Evolutionary conservation across 306 rosid species (phyloP).

Genomic region (Rubus idaeus): DNA sequence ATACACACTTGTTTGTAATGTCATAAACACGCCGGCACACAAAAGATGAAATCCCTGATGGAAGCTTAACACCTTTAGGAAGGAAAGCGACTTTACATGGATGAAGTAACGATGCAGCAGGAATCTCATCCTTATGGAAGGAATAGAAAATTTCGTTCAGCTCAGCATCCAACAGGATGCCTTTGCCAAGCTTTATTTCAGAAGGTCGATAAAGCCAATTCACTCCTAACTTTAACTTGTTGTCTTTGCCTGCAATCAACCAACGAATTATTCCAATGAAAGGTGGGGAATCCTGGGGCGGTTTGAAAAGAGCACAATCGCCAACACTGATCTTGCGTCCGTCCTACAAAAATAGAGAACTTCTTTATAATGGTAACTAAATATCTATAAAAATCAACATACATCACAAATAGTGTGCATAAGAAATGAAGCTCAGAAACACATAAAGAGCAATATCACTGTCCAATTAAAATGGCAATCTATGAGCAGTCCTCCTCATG

Average conservation of each 20-base stretch:
- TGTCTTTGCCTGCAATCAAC: constrained; percentile 45
- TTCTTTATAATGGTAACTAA: not conserved
- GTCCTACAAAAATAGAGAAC: constrained; percentile 38
- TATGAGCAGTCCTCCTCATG: not conserved
- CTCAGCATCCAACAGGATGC: constrained; percentile 68
- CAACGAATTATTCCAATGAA: constrained; percentile 91
- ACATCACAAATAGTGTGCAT: not conserved
- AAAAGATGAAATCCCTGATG: constrained; percentile 86
- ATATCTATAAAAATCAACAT: not conserved
- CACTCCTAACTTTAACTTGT: constrained; percentile 57
- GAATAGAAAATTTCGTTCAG: constrained; percentile 92
- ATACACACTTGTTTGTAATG: constrained; percentile 67
- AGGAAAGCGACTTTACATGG: constrained; percentile 97
- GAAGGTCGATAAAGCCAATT: constrained; percentile 92
- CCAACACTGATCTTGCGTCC: constrained; percentile 92
- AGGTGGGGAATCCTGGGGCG: constrained; percentile 84
- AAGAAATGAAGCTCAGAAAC: not conserved
- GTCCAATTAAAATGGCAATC: not conserved
- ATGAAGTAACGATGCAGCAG: constrained; percentile 94
- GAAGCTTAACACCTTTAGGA: constrained; percentile 89
- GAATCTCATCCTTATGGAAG: constrained; percentile 93
- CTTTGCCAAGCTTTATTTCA: constrained; percentile 79
- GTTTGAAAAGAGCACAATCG: constrained; percentile 95
- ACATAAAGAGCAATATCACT: not conserved
- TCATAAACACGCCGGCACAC: constrained; percentile 91